Percentiles rank a stretch among this genome's conserved stretches.
Conservation (phyloP, 176 grass and related monocot genomes). For the Phragmites australis region DNA sequence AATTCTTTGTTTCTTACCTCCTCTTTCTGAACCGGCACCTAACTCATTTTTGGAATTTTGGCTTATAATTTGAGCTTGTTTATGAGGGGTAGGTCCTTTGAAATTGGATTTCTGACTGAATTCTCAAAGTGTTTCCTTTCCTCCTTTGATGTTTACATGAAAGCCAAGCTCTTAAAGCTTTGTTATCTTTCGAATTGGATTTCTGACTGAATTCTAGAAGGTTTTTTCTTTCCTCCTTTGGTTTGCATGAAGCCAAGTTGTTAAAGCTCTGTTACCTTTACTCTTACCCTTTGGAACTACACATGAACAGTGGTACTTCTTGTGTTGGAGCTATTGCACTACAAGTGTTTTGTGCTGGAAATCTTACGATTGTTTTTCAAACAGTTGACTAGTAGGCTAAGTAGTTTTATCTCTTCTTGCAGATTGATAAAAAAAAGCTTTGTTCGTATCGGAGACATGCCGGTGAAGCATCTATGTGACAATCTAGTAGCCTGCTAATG, state of each 20-base stretch:
- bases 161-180: constrained; percentile 25
- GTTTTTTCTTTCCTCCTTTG: too few species aligned
- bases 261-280: constrained; percentile 34
- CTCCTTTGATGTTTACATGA: constrained; percentile 19
- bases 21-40: constrained; percentile 2
- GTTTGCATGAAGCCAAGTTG: too few species aligned
- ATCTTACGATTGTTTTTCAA: not conserved
- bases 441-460: too few species aligned
- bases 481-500: too few species aligned
- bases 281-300: too few species aligned
- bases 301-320: not conserved
- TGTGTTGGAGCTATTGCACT: not conserved
- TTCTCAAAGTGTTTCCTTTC: not conserved
- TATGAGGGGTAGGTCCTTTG: not conserved
- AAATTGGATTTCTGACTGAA: constrained; percentile 29
- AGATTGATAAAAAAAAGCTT: constrained; percentile 43
- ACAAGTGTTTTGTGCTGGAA: constrained; percentile 13
- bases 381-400: constrained; percentile 12
- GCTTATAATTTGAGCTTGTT: constrained; percentile 1
- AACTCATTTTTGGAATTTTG: not conserved
- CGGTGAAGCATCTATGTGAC: too few species aligned
- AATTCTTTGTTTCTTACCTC: constrained; percentile 24
- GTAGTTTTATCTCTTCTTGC: constrained; percentile 32
- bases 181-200: too few species aligned
- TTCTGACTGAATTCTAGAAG: too few species aligned